Conservation (phyloP, 176 grass and related monocot species). For the Cymbopogon citratus region DNA sequence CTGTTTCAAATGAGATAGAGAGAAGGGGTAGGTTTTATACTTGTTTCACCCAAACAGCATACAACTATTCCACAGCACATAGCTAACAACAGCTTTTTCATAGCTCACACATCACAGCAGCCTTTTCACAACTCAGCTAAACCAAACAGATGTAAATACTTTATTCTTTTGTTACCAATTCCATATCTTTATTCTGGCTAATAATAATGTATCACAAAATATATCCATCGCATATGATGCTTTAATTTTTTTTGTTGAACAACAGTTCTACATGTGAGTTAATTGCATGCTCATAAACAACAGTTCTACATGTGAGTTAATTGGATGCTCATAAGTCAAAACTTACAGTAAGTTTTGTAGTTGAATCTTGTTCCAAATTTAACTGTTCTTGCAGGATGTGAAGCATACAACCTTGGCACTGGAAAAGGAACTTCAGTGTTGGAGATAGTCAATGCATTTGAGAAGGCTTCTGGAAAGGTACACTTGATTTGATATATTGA, state of each 20-base stretch:
- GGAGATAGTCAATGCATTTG: conserved; percentile 95
- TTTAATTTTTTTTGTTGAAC: too few relatives aligned
- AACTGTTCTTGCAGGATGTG: conserved; percentile 59
- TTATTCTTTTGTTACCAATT: background rate
- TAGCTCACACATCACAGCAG: too few relatives aligned
- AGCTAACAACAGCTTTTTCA: too few relatives aligned
- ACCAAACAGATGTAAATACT: background rate
- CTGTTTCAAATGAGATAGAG: background rate
- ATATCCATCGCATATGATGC: too few relatives aligned
- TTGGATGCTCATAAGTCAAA: background rate
- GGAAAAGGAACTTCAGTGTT: conserved; percentile 96
- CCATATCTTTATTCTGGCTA: too few relatives aligned
- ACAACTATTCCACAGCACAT: background rate
- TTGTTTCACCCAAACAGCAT: background rate
- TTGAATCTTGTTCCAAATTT: conserved; percentile 11
- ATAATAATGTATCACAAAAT: too few relatives aligned
- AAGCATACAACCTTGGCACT: conserved; percentile 86
- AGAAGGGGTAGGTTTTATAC: background rate
- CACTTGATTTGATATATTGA: conserved; percentile 1
- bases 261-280: conserved; percentile 4
- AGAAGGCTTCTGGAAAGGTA: conserved; percentile 93
- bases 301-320: background rate
- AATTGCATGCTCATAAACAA: background rate
- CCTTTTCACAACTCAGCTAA: background rate
- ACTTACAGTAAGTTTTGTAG: background rate